These are phyloP conservation scores for Phaeodactylum tricornutum DNA, from an alignment of 108 stramenopile genomes.

Conservation along the genomic window DNA sequence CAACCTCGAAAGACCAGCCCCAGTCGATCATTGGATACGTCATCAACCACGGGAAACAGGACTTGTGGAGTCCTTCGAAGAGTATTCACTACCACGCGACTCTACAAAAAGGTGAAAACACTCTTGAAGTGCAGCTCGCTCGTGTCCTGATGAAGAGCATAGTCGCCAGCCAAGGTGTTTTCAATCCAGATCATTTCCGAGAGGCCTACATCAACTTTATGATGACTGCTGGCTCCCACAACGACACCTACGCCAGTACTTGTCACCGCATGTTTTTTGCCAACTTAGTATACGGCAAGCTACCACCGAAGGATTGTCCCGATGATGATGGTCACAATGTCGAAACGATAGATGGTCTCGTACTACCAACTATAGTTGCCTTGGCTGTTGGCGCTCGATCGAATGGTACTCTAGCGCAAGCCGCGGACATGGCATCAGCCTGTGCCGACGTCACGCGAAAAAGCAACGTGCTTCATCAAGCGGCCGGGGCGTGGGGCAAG, in stretches of 20 bases:
- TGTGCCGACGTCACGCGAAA: conserved; percentile 49
- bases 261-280: conserved; percentile 93
- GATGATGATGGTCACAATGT: conserved; percentile 89
- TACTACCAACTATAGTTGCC: conserved; percentile 58
- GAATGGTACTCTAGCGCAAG: conserved; percentile 5
- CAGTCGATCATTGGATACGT: conserved; percentile 76
- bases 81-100: conserved; percentile 79
- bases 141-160: conserved; percentile 64
- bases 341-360: conserved; percentile 77
- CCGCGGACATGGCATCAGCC: conserved; percentile 18
- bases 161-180: conserved; percentile 24
- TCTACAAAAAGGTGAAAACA: conserved; percentile 70
- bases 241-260: conserved; percentile 84
- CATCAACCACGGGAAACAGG: conserved; percentile 78
- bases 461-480: conserved; percentile 11
- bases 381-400: conserved; percentile 29
- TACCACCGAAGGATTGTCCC: conserved; percentile 61
- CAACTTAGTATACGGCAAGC: conserved; percentile 42
- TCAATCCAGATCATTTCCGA: conserved; percentile 55
- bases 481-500: conserved; percentile 22
- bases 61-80: conserved; percentile 62
- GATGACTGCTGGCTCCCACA: conserved; percentile 71
- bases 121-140: conserved; percentile 60
- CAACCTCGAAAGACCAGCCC: background rate
- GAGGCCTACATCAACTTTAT: conserved; percentile 76